These are phyloP conservation scores for Penicillium sp. DNA, from an alignment of 2,329 filamentous ascomycete species.

Conservation along the genomic window DNA sequence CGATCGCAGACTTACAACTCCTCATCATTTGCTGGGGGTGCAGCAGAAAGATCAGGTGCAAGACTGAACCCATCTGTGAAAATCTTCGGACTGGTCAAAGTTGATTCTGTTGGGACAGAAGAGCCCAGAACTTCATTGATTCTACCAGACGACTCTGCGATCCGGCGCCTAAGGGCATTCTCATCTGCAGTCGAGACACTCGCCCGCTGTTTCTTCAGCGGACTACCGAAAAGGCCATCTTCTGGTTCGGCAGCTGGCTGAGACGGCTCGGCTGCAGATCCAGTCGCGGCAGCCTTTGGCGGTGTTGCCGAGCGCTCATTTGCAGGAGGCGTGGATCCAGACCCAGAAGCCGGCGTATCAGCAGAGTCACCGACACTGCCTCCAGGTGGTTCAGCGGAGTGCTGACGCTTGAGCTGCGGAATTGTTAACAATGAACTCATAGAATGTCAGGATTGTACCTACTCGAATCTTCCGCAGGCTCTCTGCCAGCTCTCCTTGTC, in stretches of 20 bases:
- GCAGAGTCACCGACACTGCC: constrained; percentile 33
- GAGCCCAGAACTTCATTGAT: constrained; percentile 37
- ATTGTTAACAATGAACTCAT: constrained; percentile 9
- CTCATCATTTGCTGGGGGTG: constrained; percentile 24
- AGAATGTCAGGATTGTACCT: constrained; percentile 20
- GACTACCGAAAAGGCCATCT: constrained; percentile 43
- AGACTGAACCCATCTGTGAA: constrained; percentile 17
- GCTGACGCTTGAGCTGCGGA: constrained; percentile 61
- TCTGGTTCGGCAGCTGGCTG: constrained; percentile 22
- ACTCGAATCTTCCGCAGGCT: constrained; percentile 66
- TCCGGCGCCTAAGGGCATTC: constrained; percentile 37
- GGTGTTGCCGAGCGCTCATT: constrained; percentile 36
- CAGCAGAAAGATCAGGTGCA: constrained; percentile 6
- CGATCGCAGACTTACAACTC: constrained; percentile 23
- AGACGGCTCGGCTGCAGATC: constrained; percentile 17
- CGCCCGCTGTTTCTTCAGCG: constrained; percentile 47
- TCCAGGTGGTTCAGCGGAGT: constrained; percentile 57
- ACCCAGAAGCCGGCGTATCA: constrained; percentile 37
- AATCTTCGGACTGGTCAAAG: constrained; percentile 2
- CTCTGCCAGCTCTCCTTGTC: constrained; percentile 61
- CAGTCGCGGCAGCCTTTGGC: constrained; percentile 24
- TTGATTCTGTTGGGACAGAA: constrained; percentile 12
- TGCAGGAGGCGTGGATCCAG: constrained; percentile 35
- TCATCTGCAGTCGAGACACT: constrained; percentile 45
- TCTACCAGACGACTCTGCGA: constrained; percentile 38